Base-by-base conservation (phyloP, 495 filamentous ascomycete genomes). In the Penicillium salamii region DNA sequence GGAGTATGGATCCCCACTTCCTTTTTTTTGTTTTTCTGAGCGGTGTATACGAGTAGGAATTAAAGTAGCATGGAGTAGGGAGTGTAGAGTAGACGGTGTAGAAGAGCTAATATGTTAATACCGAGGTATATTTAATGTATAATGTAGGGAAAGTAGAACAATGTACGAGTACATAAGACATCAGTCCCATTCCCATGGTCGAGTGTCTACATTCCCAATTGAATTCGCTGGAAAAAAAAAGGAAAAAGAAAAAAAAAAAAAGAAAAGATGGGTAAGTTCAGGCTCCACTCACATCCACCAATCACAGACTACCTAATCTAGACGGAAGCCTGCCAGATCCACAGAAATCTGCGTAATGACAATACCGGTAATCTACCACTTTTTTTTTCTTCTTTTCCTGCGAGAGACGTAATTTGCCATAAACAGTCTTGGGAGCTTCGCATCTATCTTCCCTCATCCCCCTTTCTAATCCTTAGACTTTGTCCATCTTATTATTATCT, bases 381-480 rank as follows among this genome's bases (percentile, higher is more conserved):
- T 48, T 48, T 40, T 32, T 19, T 45, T 44, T 44, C 31, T 34
- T 19, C 7, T 20, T 18, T 14, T 29, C 39, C 17, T 20, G 37
- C 29, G 45, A 39, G 18, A 39, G 19, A 11, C 29, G 40, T 42
- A 40, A 49, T 47, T 57, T 49, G 56, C 56, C 57, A 46, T 54
- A 39, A 37, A 44, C 49, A 37, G 41, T 53, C 37, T 34, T 12
- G 29, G 53, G 61, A 58, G 58, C 58, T 61, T 61, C 60, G 50
- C 37, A 18, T 47, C 20, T 38, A 42, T 26, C 45, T 34, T 45
- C 45, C 28, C 49, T 42, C 26, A 42, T 42, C 49, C 50, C 43
- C 42, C 49, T 49, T 46, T 53, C 45, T 53, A 40, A 24, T 11
- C 11, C 3, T 32, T 41, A 42, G 31, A 35, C 18, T 57, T 41